phyloP scores from a whole-genome alignment of 176 grass and related monocot genomes.

The Triticum timopheevii region DNA sequence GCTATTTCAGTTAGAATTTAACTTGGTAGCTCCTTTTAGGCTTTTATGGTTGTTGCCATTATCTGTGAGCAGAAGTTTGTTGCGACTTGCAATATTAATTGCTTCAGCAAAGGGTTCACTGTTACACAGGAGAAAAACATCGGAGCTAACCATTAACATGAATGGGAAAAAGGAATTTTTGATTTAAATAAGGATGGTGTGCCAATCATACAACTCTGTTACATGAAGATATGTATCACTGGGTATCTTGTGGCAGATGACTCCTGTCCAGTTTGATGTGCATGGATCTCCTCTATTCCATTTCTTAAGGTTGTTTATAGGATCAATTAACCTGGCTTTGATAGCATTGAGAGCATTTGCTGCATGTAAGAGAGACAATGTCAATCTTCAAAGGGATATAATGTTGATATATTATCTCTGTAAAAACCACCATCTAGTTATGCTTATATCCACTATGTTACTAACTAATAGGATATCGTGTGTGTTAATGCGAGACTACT shows the following conservation, averaged over 20 bases:
- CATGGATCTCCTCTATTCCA: constrained; percentile 91
- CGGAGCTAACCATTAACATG: not conserved
- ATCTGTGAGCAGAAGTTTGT: not conserved
- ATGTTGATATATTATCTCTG: not conserved
- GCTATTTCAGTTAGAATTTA: not conserved
- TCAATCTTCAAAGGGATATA: not conserved
- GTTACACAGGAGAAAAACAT: not conserved
- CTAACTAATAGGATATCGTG: not conserved
- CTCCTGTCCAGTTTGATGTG: constrained; percentile 71
- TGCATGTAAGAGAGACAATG: constrained; percentile 29
- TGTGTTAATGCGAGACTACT: not conserved
- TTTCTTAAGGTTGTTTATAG: constrained; percentile 60
- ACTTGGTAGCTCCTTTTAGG: not conserved
- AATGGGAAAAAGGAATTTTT: not conserved
- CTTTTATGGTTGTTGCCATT: not conserved
- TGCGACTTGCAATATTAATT: not conserved
- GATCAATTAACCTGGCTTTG: constrained; percentile 60
- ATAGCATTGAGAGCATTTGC: constrained; percentile 63
- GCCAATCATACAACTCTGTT: constrained; percentile 58
- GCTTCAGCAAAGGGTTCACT: not conserved
- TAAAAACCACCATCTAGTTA: not conserved
- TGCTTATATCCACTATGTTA: not conserved
- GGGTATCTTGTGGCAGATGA: constrained; percentile 47
- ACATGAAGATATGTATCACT: constrained; percentile 62
- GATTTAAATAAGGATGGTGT: not conserved